These are phyloP conservation scores for Solanum lycopersicoides DNA, from an alignment of 257 asterid species.

Conservation along the genomic window DNA sequence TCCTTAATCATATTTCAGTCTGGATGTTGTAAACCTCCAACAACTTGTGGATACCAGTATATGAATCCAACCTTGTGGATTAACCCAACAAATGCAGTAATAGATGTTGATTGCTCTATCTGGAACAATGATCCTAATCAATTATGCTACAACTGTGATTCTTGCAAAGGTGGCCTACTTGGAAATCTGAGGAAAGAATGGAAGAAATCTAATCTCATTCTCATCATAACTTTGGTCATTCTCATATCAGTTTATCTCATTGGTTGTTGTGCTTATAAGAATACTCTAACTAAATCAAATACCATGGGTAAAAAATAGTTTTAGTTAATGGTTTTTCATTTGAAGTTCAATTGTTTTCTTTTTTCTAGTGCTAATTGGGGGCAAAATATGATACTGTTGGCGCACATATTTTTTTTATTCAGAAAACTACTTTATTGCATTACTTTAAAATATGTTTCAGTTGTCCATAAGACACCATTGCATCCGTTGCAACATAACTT, in stretches of 20 bases:
- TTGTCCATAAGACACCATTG: too few relatives aligned
- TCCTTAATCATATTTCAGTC: conserved; percentile 28
- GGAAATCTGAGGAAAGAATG: conserved; percentile 71
- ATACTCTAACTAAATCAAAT: conserved; percentile 55
- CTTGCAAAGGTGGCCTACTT: conserved; percentile 40
- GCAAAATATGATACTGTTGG: not conserved
- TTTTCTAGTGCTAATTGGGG: not conserved
- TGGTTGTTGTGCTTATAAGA: conserved; percentile 78
- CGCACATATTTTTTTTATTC: too few relatives aligned
- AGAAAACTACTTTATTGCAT: too few relatives aligned
- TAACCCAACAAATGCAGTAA: not conserved
- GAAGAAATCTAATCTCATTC: conserved; percentile 62
- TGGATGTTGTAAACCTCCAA: conserved; percentile 90
- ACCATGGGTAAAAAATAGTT: not conserved
- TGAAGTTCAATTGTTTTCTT: not conserved
- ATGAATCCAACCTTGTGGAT: conserved; percentile 24
- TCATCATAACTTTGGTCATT: conserved; percentile 62
- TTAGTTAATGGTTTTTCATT: not conserved
- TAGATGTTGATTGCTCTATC: not conserved
- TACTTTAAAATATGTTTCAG: too few relatives aligned
- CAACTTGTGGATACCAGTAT: conserved; percentile 58
- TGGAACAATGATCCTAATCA: not conserved
- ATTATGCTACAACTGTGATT: not conserved
- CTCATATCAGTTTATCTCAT: conserved; percentile 58
- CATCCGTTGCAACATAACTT: too few relatives aligned